Base-by-base conservation (phyloP, 192 early-diverging fungal species). In the Rhizophagus sp. region DNA sequence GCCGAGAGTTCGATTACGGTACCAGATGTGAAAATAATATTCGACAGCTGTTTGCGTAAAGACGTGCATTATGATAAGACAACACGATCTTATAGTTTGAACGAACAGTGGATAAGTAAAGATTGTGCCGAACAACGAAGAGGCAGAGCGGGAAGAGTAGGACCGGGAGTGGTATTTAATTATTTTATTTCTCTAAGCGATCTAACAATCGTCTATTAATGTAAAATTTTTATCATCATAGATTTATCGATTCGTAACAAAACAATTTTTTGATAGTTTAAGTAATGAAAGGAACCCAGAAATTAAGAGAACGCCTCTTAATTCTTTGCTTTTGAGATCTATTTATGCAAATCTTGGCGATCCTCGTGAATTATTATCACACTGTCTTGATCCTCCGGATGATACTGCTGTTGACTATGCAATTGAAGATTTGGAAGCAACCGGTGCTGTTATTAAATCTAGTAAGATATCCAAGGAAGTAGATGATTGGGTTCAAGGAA, bases 1-100 rank as follows among this genome's bases (percentile, higher is more conserved):
- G 82, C 82, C 2, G 82, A 83, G 27, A 81, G 72, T 22, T 83
- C 82, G 12, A 74, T 83, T 66, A 83, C 82, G 17, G 80, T 83
- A 22, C 82, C 82, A 8, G 82, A 81, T 62, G 80, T 81, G 25
- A 34, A 7, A 22, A 69, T 75, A 12, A 76, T 83, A 62, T 83
- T 83, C 30, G 82, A 83, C 47, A 67, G 80, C 19, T 83, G 82
- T 33, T 63, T 83, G 2, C 71, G 82, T 27, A 83, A 83, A 57
- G 82, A 83, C 36, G 61, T 83, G 11, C 34, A 41, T 70, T 83
- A 83, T n/a, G 73, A 83, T 36, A 52, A 79, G 52, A 57, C 19
- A 71, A 62, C 41, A 8, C 41, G 82, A 57, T 82, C 49, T 44
- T 80, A 74, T 39, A 81, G 79, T 52, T 69, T 83, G 12, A 82